A percentile compares a stretch with the other conserved stretches of the same genome.
Conservation (phyloP, 1,139 yeast species). For the Candida albicans region DNA sequence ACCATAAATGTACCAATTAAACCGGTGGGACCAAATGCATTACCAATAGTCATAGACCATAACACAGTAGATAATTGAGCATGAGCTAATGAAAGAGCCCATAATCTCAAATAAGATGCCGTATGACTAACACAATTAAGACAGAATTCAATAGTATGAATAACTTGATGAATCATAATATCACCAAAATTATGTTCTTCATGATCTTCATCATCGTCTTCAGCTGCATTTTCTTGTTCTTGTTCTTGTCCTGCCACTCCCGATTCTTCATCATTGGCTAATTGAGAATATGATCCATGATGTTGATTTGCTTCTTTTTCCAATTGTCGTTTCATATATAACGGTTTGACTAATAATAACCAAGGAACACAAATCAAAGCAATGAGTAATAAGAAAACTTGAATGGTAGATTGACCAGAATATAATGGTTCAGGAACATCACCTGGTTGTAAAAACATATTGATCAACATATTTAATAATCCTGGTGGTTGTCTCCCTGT, state of each 20-base stretch:
- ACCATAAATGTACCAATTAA: conserved; percentile 48
- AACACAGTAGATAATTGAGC: conserved; percentile 74
- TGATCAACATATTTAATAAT: conserved; percentile 74
- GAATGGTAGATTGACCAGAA: conserved; percentile 62
- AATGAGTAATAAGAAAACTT: conserved; percentile 54
- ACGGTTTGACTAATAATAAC: conserved; percentile 68
- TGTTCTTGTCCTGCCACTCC: conserved; percentile 25
- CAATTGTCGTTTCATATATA: conserved; percentile 43
- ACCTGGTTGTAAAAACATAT: conserved; percentile 81
- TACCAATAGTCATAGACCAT: conserved; percentile 76
- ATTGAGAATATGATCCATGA: conserved; percentile 25
- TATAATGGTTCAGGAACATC: conserved; percentile 65
- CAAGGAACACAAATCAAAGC: conserved; percentile 80
- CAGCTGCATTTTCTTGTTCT: conserved; percentile 29
- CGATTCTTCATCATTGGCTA: conserved; percentile 24
- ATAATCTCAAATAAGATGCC: conserved; percentile 72
- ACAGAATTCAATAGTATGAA: conserved; percentile 78
- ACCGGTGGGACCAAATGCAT: conserved; percentile 53
- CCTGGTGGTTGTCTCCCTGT: conserved; percentile 74
- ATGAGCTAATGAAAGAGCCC: conserved; percentile 80
- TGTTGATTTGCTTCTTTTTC: conserved; percentile 42
- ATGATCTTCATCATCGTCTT: conserved; percentile 52
- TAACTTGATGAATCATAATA: conserved; percentile 75
- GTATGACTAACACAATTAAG: conserved; percentile 78
- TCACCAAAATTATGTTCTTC: conserved; percentile 68